A percentile compares a stretch with the other conserved stretches of the same genome.
Evolutionary conservation across 495 filamentous ascomycete species (phyloP).

Genomic region (Penicillium canescens): DNA sequence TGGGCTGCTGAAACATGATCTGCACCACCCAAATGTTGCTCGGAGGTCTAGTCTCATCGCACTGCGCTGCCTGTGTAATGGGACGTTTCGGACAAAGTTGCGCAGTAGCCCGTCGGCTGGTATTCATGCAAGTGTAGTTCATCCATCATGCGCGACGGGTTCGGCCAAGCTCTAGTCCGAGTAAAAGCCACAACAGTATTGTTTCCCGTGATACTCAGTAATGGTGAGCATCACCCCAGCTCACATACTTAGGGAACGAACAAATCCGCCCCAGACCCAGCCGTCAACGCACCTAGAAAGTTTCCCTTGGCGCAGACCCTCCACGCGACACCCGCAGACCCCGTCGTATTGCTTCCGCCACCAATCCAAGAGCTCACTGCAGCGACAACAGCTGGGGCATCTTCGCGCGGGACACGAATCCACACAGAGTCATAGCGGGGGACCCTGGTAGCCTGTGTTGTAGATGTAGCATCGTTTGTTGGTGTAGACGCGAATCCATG

Average conservation of each 20-base stretch:
- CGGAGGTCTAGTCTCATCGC: no score
- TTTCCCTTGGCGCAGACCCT: slow-evolving; percentile 56
- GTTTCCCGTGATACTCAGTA: background rate
- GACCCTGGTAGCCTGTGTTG: background rate
- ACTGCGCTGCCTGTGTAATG: no score
- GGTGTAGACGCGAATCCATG: background rate
- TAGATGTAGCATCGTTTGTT: background rate
- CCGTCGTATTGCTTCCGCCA: slow-evolving; percentile 36
- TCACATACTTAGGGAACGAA: slow-evolving; percentile 29
- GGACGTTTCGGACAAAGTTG: no score
- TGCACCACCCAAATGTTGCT: no score
- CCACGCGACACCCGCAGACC: slow-evolving; percentile 51
- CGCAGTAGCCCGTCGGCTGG: no score
- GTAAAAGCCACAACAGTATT: background rate
- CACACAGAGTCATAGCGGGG: slow-evolving; percentile 49
- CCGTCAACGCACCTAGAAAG: slow-evolving; percentile 49
- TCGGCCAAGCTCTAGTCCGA: background rate
- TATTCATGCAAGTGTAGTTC: no score
- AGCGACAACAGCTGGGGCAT: slow-evolving; percentile 64
- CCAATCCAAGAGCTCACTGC: slow-evolving; percentile 66
- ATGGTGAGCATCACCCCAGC: background rate
- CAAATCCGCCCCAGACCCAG: slow-evolving; percentile 44
- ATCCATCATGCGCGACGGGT: no score
- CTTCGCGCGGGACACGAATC: slow-evolving; percentile 73
- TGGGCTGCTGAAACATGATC: no score